A percentile compares a stretch with the other conserved stretches of the same genome.
Conservation (phyloP, 495 filamentous ascomycete genomes). For the Jackrogersella minutella region DNA sequence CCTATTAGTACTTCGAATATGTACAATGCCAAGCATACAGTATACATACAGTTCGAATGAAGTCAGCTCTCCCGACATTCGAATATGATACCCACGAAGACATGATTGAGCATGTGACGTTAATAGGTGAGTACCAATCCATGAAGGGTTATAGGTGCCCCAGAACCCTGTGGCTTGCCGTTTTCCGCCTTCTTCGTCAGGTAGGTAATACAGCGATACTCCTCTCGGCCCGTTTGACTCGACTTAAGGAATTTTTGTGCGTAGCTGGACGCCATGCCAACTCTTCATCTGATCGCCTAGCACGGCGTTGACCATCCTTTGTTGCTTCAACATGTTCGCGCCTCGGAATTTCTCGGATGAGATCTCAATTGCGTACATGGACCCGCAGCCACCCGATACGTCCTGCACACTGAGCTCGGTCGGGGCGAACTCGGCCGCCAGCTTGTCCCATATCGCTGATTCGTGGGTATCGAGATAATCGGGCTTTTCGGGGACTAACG, state of each 20-base stretch:
- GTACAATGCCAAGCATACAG: background rate
- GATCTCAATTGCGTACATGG: constrained; percentile 80
- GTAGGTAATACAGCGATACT: background rate
- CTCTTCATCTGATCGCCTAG: constrained; percentile 73
- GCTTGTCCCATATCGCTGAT: constrained; percentile 55
- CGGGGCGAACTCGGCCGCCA: constrained; percentile 53
- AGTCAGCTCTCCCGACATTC: background rate
- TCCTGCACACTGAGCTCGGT: constrained; percentile 69
- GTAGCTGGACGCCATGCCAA: constrained; percentile 80
- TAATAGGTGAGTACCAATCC: no score
- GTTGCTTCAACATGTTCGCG: constrained; percentile 72
- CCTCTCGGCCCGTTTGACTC: background rate
- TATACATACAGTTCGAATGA: background rate
- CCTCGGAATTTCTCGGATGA: constrained; percentile 70
- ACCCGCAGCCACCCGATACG: constrained; percentile 79
- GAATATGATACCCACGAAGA: background rate
- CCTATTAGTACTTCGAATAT: background rate
- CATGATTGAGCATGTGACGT: background rate
- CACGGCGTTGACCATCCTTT: constrained; percentile 72
- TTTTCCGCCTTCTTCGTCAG: background rate
- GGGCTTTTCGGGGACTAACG: constrained; percentile 47
- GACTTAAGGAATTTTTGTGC: constrained; percentile 58
- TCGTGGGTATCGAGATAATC: constrained; percentile 53
- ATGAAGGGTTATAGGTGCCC: background rate
- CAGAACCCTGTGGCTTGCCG: background rate